A percentile compares a stretch with the other conserved stretches of the same genome.
These are phyloP conservation scores for Albophoma yamanashiensis DNA, from an alignment of 2,329 filamentous ascomycete genomes.

Conservation along the genomic window DNA sequence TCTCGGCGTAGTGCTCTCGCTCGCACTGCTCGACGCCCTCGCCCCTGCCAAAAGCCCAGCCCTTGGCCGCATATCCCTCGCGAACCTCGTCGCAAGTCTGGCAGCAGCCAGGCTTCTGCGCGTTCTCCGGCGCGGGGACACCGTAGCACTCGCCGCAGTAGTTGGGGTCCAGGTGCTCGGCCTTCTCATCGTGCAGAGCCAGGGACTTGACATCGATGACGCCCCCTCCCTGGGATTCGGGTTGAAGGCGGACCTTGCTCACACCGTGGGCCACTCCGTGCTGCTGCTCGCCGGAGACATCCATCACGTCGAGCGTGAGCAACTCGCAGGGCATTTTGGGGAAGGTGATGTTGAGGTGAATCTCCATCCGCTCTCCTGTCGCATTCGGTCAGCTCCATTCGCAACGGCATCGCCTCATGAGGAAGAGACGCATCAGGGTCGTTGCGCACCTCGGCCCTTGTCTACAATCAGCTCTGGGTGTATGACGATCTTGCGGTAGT, in stretches of 20 bases:
- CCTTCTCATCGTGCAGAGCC: conserved; percentile 53
- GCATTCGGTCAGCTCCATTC: conserved; percentile 10
- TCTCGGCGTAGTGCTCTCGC: conserved; percentile 86
- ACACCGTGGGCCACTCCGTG: conserved; percentile 88
- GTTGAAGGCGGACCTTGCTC: conserved; percentile 73
- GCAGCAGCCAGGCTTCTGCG: conserved; percentile 78
- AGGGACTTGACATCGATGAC: conserved; percentile 62
- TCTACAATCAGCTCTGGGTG: conserved; percentile 92
- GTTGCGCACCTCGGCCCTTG: conserved; percentile 71
- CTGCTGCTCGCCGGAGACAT: conserved; percentile 94
- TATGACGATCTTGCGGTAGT: conserved; percentile 78
- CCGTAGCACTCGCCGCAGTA: conserved; percentile 96
- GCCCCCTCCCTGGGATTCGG: conserved; percentile 62
- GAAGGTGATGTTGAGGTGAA: conserved; percentile 95
- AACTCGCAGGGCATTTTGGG: conserved; percentile 90
- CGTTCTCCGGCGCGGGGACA: conserved; percentile 60
- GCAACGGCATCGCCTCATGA: background rate
- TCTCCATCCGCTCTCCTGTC: conserved; percentile 93
- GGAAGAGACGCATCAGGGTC: too few relatives aligned
- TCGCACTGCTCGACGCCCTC: conserved; percentile 91
- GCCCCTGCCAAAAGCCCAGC: conserved; percentile 90
- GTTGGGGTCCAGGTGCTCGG: conserved; percentile 71
- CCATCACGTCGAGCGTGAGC: conserved; percentile 96
- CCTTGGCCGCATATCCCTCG: conserved; percentile 81
- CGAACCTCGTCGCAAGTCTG: conserved; percentile 95